Base-by-base conservation (phyloP, 345 rosid species). In the Streptanthus diversifolius region DNA sequence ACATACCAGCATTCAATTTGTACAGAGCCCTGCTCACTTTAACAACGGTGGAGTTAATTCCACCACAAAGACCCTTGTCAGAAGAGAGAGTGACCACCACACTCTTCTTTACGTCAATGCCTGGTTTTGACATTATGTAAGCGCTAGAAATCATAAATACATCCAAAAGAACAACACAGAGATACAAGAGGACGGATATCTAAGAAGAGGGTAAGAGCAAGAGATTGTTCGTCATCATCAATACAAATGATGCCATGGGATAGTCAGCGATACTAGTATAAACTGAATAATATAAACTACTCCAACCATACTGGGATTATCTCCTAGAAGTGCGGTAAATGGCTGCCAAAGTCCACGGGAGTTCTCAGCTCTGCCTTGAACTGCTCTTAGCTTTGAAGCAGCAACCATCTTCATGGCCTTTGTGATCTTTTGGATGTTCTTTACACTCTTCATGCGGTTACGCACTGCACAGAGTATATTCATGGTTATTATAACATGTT, bases 331-430 rank as follows among this genome's bases (percentile, higher is more conserved):
- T 7, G 81, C 83, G 27, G 83, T 80, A 43, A 80, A 80, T 65
- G 98, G 98, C 80, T 92, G 99, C 98, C 98, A 92, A 19, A 95
- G 81, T 67, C 99, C 98, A 80, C 98, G 99, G 25, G 99, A 95
- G 77, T 92, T 95, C 82, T 92, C 98, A 52, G 99, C 79, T 83
- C 70, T 87, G 52, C 67, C 68, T 84, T 92, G 97, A 80, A 95
- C 83, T 52, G 86, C 90, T 53, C 98, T 86, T 22, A 95, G 82
- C 89, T 95, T 95, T 8, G 98, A 95, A 72, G 99, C 99, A 63
- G 99, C 98, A 87, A 95, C 99, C 99, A 95, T 95, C 91, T 95
- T 95, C 99, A 95, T 95, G 21, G 99, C 99, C 87, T 95, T 95
- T 6, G 97, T 95, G 74, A 95, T 95, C 76, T 95, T 95, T 78